These are phyloP conservation scores for Patellifolia procumbens DNA, from an alignment of 179 eudicot species.

Conservation along the genomic window DNA sequence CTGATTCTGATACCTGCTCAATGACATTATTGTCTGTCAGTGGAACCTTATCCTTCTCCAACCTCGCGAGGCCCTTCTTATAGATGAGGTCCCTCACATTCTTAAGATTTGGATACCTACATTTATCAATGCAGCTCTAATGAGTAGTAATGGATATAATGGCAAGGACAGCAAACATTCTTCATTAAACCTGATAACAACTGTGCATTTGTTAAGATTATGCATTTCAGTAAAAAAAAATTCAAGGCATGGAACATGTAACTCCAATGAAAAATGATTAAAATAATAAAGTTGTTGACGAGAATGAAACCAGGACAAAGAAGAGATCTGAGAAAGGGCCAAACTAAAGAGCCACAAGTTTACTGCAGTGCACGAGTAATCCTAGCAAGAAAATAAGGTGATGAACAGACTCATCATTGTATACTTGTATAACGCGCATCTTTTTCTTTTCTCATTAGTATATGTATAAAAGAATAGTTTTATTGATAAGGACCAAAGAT, in stretches of 20 bases:
- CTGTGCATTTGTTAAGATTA: too few species aligned
- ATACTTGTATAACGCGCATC: background rate
- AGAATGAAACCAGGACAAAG: background rate
- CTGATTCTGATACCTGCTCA: constrained; percentile 38
- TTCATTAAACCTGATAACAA: too few species aligned
- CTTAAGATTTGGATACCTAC: constrained; percentile 47
- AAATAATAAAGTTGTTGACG: background rate
- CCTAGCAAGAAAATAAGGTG: background rate
- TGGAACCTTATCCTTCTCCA: constrained; percentile 43
- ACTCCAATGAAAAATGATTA: background rate
- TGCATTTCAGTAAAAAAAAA: background rate
- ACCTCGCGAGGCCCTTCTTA: constrained; percentile 42
- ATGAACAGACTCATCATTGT: background rate
- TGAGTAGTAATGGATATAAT: background rate
- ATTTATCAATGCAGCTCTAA: background rate
- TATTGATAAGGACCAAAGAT: too few species aligned
- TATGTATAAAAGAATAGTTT: too few species aligned
- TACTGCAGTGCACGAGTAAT: background rate
- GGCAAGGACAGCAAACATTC: background rate
- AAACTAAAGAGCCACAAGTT: background rate
- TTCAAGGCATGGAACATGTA: background rate
- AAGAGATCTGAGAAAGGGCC: too few species aligned
- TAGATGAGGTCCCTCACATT: constrained; percentile 46
- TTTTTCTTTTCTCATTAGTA: background rate
- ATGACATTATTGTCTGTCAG: constrained; percentile 47